Percentiles rank a stretch among this genome's conserved stretches.
These are phyloP conservation scores for Colletotrichum sp. DNA, from an alignment of 2,329 filamentous ascomycete genomes.

Conservation along the genomic window DNA sequence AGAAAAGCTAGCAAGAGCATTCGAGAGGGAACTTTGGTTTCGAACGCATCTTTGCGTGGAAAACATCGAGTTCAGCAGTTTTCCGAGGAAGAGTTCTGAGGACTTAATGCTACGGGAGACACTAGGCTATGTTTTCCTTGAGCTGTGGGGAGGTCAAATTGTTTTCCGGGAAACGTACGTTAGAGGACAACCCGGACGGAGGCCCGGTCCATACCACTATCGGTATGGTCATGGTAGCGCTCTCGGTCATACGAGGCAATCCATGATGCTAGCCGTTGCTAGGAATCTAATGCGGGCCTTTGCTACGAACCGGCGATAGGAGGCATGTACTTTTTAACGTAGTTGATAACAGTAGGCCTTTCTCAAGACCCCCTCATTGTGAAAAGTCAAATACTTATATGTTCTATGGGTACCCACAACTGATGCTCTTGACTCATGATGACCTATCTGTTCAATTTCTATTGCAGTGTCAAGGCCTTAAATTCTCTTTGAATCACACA, in stretches of 20 bases:
- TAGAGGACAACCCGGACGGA: no score
- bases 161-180: no score
- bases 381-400: no score
- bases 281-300: no score
- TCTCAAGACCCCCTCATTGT: no score
- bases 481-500: not conserved
- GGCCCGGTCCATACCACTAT: no score
- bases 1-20: rapidly evolving
- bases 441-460: not conserved
- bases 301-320: no score
- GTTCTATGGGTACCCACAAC: not conserved
- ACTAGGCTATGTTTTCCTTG: not conserved
- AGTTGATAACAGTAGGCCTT: no score
- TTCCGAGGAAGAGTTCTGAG: not conserved
- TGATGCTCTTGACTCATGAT: not conserved
- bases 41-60: not conserved
- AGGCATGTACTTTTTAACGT: no score
- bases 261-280: no score
- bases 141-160: not conserved
- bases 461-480: not conserved
- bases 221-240: no score
- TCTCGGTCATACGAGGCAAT: no score
- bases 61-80: not conserved
- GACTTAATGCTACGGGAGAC: not conserved
- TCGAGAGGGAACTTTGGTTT: not conserved